Conservation (phyloP, 1,284 basidiomycete species). For the Vanrija humicola region DNA sequence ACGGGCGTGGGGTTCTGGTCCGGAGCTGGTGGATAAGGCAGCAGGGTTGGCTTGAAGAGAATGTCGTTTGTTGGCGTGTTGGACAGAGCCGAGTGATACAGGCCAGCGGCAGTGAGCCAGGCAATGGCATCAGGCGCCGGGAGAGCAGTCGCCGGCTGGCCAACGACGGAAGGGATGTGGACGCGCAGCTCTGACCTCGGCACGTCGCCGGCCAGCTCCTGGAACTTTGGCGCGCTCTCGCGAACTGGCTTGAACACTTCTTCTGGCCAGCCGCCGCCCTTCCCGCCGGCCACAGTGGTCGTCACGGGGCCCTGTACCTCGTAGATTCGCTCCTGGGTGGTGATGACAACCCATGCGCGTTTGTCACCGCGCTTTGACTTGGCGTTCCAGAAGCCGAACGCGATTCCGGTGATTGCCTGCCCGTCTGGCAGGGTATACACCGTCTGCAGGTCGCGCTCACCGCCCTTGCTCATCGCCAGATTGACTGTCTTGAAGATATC, state of each 20-base stretch:
- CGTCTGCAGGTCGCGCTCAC: conserved; percentile 64
- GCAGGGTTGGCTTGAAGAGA: conserved; percentile 31
- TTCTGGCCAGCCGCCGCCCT: conserved; percentile 68
- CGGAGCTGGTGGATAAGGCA: conserved; percentile 60
- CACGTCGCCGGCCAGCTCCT: conserved; percentile 74
- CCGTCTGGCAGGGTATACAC: conserved; percentile 76
- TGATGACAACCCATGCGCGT: conserved; percentile 62
- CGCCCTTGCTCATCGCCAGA: conserved; percentile 40
- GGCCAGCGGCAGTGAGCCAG: conserved; percentile 86
- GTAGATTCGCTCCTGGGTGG: conserved; percentile 84
- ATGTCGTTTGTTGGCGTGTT: conserved; percentile 32
- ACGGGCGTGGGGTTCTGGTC: conserved; percentile 61
- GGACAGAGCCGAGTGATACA: conserved; percentile 67
- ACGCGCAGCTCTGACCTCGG: conserved; percentile 72
- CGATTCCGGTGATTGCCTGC: conserved; percentile 74
- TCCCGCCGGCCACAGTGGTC: conserved; percentile 32
- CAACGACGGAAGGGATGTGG: conserved; percentile 61
- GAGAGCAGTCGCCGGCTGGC: conserved; percentile 56
- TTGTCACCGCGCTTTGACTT: conserved; percentile 20
- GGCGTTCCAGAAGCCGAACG: conserved; percentile 61
- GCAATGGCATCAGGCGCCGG: conserved; percentile 62
- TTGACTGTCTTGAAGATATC: conserved; percentile 82
- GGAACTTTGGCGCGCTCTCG: conserved; percentile 74
- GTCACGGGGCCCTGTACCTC: conserved; percentile 69
- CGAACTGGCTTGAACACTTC: conserved; percentile 68